phyloP scores from a whole-genome alignment of 2,329 filamentous ascomycete genomes.

The Alternaria gansuensis region DNA sequence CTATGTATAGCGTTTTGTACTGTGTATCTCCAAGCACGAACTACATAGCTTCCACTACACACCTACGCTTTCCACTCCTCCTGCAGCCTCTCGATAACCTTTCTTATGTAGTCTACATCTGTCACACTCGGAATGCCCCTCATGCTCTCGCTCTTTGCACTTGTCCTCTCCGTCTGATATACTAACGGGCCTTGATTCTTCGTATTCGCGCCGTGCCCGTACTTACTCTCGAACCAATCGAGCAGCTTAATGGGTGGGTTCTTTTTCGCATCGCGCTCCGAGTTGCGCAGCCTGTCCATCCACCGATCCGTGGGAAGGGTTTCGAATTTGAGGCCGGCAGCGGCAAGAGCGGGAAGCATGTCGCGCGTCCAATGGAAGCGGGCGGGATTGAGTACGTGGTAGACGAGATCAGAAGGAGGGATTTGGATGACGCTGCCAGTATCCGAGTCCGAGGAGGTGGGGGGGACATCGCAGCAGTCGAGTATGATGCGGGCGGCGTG shows the following conservation, averaged over 20 bases:
- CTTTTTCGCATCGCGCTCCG: conserved; percentile 31
- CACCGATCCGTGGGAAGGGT: conserved; percentile 34
- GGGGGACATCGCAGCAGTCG: conserved; percentile 2
- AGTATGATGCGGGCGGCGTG: conserved; percentile 52
- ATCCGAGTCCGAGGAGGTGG: background rate
- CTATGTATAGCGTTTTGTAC: too few species aligned
- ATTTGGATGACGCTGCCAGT: background rate
- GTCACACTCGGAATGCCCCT: conserved; percentile 25
- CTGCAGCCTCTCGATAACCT: conserved; percentile 28
- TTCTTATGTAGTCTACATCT: conserved; percentile 24
- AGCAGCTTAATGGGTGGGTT: conserved; percentile 45
- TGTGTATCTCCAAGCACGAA: too few species aligned
- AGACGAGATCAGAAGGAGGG: conserved; percentile 50
- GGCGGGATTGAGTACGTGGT: conserved; percentile 62
- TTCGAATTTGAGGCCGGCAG: conserved; percentile 53
- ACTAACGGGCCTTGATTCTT: conserved; percentile 25
- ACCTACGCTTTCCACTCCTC: conserved; percentile 17
- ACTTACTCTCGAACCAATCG: conserved; percentile 44
- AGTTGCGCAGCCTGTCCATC: conserved; percentile 37
- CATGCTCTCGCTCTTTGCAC: conserved; percentile 26
- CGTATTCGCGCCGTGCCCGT: conserved; percentile 21
- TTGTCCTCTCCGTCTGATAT: conserved; percentile 28
- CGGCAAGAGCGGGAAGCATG: conserved; percentile 61
- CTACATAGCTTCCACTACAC: too few species aligned
- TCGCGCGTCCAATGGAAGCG: conserved; percentile 64